Percentiles rank a stretch among this genome's conserved stretches.
These are phyloP conservation scores for Cyberlindnera saturnus DNA, from an alignment of 805 yeast genomes.

Conservation along the genomic window DNA sequence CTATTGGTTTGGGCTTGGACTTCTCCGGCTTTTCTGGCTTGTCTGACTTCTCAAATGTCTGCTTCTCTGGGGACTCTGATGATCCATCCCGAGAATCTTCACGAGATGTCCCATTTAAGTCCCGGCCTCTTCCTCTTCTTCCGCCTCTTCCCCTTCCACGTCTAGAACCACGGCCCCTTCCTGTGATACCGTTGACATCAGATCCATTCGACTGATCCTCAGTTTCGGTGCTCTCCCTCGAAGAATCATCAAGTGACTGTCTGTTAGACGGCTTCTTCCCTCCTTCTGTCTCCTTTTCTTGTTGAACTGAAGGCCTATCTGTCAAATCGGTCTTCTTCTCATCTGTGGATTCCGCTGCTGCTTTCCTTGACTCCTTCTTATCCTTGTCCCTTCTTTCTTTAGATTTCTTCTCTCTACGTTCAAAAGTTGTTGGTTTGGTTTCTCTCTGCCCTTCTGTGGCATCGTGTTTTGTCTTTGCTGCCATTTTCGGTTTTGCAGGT, in stretches of 20 bases:
- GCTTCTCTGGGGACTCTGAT: background rate
- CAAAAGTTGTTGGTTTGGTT: background rate
- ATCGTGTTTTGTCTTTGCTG: background rate
- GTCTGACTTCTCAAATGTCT: background rate
- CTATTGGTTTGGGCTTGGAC: background rate
- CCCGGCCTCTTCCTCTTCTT: background rate
- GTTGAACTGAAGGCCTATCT: background rate
- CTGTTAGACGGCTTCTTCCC: background rate
- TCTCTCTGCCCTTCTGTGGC: background rate
- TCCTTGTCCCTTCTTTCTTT: background rate
- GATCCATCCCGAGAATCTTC: background rate
- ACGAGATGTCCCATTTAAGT: background rate
- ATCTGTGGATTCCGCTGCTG: background rate
- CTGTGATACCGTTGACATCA: conserved; percentile 3
- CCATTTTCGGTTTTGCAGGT: background rate
- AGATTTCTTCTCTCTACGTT: background rate
- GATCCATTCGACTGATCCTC: background rate
- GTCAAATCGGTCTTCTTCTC: background rate
- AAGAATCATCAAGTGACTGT: background rate
- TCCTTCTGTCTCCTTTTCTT: background rate
- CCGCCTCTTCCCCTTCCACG: conserved; percentile 3
- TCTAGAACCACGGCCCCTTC: conserved; percentile 4
- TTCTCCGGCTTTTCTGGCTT: background rate
- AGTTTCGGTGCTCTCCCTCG: background rate
- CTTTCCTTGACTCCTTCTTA: background rate